phyloP scores from a whole-genome alignment of 345 rosid species.

The Pistacia integerrima region DNA sequence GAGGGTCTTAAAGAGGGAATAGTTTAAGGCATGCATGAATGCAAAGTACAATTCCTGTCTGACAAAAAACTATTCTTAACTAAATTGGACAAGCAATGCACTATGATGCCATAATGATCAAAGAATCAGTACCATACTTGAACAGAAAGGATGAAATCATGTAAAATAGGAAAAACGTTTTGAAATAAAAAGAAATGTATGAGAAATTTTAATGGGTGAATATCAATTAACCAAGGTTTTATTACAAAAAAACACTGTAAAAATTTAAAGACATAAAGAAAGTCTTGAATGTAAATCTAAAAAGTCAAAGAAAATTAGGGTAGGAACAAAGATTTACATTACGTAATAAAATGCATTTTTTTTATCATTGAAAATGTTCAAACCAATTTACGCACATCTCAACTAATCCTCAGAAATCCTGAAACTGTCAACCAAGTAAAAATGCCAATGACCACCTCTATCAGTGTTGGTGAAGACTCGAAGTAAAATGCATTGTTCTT shows the following conservation, averaged over 20 bases:
- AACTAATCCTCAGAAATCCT: too few species aligned
- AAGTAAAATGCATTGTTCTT: not conserved
- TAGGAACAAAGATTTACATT: too few species aligned
- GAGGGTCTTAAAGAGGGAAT: not conserved
- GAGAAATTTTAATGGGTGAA: not conserved
- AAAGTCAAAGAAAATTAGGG: too few species aligned
- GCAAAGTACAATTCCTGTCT: not conserved
- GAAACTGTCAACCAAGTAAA: too few species aligned
- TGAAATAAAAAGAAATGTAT: not conserved
- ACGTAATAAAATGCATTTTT: too few species aligned
- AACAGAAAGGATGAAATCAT: not conserved
- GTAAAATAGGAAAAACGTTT: not conserved
- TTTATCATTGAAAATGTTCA: too few species aligned
- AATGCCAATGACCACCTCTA: too few species aligned
- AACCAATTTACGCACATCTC: too few species aligned
- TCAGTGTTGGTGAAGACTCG: too few species aligned
- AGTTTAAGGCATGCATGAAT: not conserved
- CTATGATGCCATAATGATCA: not conserved
- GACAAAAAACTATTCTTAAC: not conserved
- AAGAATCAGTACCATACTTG: not conserved
- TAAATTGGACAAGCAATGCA: constrained; percentile 7
- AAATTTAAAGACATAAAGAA: not conserved
- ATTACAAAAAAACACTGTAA: not conserved
- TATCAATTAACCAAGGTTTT: not conserved
- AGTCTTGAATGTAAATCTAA: too few species aligned